These are phyloP conservation scores for Corylus avellana DNA, from an alignment of 306 rosid genomes.

Conservation along the genomic window DNA sequence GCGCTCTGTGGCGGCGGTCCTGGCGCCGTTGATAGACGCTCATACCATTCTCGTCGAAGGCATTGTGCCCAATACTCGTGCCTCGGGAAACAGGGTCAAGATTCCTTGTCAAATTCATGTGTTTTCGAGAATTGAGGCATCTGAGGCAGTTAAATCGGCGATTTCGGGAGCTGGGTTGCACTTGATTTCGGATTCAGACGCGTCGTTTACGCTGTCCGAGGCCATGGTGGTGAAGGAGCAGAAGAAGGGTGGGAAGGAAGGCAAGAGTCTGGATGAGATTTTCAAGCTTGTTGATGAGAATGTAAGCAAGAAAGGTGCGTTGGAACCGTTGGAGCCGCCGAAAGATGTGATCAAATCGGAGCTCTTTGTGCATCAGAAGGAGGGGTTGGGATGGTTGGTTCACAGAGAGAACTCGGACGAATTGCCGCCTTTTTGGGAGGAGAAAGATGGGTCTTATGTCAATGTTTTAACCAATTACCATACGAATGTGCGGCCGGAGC, in stretches of 20 bases:
- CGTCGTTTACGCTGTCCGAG: conserved; percentile 56
- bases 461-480: conserved; percentile 62
- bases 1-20: conserved; percentile 48
- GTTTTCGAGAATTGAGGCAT: conserved; percentile 37
- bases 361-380: conserved; percentile 69
- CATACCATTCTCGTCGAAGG: conserved; percentile 44
- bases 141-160: conserved; percentile 28
- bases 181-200: conserved; percentile 41
- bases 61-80: conserved; percentile 54
- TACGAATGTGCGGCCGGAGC: conserved; percentile 46
- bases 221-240: conserved; percentile 61
- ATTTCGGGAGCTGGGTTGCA: conserved; percentile 39
- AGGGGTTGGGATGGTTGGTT: conserved; percentile 68
- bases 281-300: conserved; percentile 38
- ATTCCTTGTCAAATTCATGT: conserved; percentile 71
- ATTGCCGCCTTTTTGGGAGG: conserved; percentile 80
- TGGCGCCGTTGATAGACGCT: conserved; percentile 64
- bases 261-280: conserved; percentile 44
- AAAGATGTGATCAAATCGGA: conserved; percentile 42
- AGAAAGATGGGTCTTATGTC: conserved; percentile 44
- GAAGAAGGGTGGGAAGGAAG: conserved; percentile 25
- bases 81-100: conserved; percentile 24
- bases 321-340: conserved; percentile 50
- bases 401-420: conserved; percentile 55
- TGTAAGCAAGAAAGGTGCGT: conserved; percentile 26